phyloP scores from a whole-genome alignment of 176 grass and related monocot genomes.

The Alloteropsis semialata region DNA sequence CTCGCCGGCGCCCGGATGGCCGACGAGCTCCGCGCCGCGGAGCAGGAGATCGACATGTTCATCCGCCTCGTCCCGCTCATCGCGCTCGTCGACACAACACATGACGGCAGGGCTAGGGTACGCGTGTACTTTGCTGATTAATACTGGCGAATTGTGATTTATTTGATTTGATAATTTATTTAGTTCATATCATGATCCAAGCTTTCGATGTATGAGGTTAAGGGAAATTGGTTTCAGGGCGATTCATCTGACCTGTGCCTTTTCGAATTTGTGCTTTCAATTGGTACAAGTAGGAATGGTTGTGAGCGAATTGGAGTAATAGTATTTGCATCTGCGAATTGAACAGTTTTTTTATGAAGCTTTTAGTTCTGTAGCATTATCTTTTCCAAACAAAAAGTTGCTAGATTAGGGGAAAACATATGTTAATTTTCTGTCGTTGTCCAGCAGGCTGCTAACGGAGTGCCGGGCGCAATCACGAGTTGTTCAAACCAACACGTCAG shows the following conservation, averaged over 20 bases:
- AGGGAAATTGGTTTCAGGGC: background rate
- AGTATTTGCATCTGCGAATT: no score
- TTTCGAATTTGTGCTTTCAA: background rate
- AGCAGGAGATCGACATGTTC: constrained; percentile 56
- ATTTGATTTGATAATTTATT: background rate
- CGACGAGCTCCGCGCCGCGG: constrained; percentile 34
- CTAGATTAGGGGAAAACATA: background rate
- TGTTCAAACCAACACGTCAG: background rate
- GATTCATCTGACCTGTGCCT: background rate
- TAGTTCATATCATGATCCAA: background rate
- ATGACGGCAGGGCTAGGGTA: background rate
- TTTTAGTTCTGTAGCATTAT: no score
- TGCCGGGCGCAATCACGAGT: background rate
- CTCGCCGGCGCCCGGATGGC: constrained; percentile 34
- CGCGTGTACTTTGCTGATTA: background rate
- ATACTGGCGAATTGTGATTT: background rate
- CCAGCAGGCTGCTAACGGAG: background rate
- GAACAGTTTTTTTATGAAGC: no score
- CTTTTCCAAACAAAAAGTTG: no score
- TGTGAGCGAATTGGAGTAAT: no score
- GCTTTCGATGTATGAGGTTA: background rate
- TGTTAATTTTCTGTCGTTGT: background rate
- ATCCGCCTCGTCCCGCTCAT: constrained; percentile 59
- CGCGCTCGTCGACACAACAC: constrained; percentile 41
- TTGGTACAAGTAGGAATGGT: background rate